phyloP scores from a whole-genome alignment of 2,329 filamentous ascomycete genomes.

The Trichoderma sp. region DNA sequence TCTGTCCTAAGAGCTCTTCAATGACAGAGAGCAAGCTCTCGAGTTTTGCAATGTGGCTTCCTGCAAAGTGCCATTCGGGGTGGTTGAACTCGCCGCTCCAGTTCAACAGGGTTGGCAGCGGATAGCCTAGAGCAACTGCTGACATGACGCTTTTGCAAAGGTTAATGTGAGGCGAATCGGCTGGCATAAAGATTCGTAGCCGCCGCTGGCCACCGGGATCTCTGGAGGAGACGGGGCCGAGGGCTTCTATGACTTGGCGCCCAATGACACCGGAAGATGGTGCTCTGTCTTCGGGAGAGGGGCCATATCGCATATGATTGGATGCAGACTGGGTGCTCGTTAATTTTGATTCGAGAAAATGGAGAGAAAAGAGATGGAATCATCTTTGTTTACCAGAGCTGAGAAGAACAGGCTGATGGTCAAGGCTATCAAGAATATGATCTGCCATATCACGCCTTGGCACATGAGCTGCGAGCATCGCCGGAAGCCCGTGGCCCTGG shows the following conservation, averaged over 20 bases:
- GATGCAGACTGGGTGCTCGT: neutral
- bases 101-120: constrained; percentile 41
- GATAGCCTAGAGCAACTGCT: constrained; percentile 42
- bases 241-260: neutral
- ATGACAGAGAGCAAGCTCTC: constrained; percentile 32
- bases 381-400: neutral
- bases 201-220: constrained; percentile 29
- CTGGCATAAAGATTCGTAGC: constrained; percentile 43
- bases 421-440: neutral
- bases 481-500: neutral
- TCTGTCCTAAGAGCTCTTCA: constrained; percentile 31
- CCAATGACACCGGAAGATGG: neutral
- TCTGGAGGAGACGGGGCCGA: neutral
- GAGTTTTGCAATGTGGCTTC: constrained; percentile 44
- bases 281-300: neutral
- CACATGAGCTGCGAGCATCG: neutral
- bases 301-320: neutral
- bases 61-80: constrained; percentile 41
- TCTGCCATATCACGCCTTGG: neutral
- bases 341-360: neutral
- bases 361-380: neutral
- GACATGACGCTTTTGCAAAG: constrained; percentile 45
- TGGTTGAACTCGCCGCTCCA: constrained; percentile 43
- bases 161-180: constrained; percentile 41
- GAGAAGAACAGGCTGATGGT: constrained; percentile 9